phyloP scores from a whole-genome alignment of 495 filamentous ascomycete species.

The Corynascus novoguineensis region DNA sequence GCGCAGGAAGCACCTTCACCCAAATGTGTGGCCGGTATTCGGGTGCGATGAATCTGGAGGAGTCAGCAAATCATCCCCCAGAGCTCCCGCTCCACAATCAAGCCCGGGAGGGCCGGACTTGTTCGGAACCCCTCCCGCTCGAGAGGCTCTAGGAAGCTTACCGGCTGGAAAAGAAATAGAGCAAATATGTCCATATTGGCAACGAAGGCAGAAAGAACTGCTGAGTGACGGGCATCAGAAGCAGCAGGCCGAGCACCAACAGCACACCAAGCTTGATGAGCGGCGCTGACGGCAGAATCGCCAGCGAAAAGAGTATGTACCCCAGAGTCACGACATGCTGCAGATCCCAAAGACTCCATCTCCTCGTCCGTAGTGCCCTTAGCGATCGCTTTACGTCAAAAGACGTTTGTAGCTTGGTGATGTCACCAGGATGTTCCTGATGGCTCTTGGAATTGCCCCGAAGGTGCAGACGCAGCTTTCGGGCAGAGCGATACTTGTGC shows the following conservation, averaged over 20 bases:
- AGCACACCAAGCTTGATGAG: constrained; percentile 66
- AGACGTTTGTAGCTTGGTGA: constrained; percentile 75
- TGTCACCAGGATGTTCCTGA: constrained; percentile 41
- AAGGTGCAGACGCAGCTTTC: constrained; percentile 64
- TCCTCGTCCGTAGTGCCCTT: constrained; percentile 62
- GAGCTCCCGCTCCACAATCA: background rate
- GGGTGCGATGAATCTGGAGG: constrained; percentile 63
- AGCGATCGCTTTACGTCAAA: constrained; percentile 70
- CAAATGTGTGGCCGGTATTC: constrained; percentile 87
- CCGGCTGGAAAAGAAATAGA: constrained; percentile 88
- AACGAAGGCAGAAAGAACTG: constrained; percentile 89
- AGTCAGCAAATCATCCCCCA: background rate
- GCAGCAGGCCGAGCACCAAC: constrained; percentile 59
- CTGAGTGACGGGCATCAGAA: constrained; percentile 77
- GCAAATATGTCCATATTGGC: constrained; percentile 74
- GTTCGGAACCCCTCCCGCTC: background rate
- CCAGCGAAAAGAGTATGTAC: constrained; percentile 73
- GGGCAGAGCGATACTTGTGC: constrained; percentile 63
- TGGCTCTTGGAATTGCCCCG: constrained; percentile 60
- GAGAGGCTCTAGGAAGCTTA: constrained; percentile 44
- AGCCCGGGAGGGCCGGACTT: background rate
- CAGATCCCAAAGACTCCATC: constrained; percentile 80
- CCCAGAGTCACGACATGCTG: constrained; percentile 74
- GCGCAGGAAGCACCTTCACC: constrained; percentile 88
- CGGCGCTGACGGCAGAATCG: constrained; percentile 68